Conservation (phyloP, 345 rosid species). For the Gynandropsis gynandra region DNA sequence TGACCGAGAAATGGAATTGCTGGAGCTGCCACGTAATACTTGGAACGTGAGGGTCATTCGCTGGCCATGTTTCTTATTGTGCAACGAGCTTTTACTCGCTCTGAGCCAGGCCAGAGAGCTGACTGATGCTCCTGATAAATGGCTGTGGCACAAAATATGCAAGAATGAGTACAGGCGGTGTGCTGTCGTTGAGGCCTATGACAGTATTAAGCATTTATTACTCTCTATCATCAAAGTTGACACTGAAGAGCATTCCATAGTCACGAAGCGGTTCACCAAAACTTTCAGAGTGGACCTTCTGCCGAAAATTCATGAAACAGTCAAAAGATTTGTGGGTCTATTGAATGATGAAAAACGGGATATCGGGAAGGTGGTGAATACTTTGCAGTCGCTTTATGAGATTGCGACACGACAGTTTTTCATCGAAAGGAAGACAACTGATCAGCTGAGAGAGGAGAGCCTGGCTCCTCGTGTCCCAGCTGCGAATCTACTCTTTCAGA, state of each 20-base stretch:
- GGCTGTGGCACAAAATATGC: conserved; percentile 92
- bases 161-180: conserved; percentile 92
- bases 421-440: conserved; percentile 51
- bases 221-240: conserved; percentile 57
- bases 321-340: conserved; percentile 65
- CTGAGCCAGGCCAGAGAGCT: conserved; percentile 91
- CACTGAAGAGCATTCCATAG: conserved; percentile 76
- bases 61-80: conserved; percentile 92
- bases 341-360: conserved; percentile 49
- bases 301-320: conserved; percentile 57
- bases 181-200: conserved; percentile 86
- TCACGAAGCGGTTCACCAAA: conserved; percentile 70
- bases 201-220: conserved; percentile 64
- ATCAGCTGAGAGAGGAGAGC: conserved; percentile 59
- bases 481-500: conserved; percentile 70
- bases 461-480: conserved; percentile 72
- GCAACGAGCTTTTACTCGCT: conserved; percentile 94
- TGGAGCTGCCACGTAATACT: conserved; percentile 83
- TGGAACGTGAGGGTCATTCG: conserved; percentile 87
- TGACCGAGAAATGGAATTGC: conserved; percentile 75
- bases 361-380: conserved; percentile 62
- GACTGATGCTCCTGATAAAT: conserved; percentile 88
- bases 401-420: conserved; percentile 72
- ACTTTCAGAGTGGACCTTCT: conserved; percentile 62
- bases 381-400: conserved; percentile 85